Percentiles rank a stretch among this genome's conserved stretches.
These are phyloP conservation scores for Mortierella sp. DNA, from an alignment of 371 early-diverging fungal species.

Conservation along the genomic window DNA sequence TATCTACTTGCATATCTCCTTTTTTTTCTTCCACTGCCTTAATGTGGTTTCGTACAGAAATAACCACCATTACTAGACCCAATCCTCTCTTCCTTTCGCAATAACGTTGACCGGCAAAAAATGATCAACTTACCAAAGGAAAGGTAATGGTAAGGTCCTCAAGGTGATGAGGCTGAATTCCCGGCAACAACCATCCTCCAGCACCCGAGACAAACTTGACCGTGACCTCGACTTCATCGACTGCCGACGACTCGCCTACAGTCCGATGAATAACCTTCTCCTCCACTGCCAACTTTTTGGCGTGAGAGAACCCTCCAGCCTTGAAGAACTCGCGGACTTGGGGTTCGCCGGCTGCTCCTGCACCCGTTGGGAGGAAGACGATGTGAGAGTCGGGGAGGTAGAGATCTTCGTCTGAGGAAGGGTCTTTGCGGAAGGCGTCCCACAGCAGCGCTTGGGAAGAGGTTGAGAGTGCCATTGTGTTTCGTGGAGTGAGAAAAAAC, in stretches of 20 bases:
- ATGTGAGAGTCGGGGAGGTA: constrained; percentile 44
- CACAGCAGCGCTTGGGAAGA: constrained; percentile 29
- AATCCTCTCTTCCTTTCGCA: too few species aligned
- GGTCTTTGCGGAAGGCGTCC: constrained; percentile 47
- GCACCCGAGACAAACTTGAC: constrained; percentile 57
- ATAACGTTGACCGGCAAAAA: not conserved
- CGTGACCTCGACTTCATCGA: constrained; percentile 52
- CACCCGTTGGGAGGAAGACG: constrained; percentile 52
- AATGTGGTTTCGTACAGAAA: not conserved
- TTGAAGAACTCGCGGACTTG: constrained; percentile 42
- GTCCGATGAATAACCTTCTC: constrained; percentile 49
- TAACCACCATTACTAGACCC: not conserved
- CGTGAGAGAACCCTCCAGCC: constrained; percentile 39
- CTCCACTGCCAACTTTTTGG: constrained; percentile 35
- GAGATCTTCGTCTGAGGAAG: constrained; percentile 27
- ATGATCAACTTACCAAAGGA: constrained; percentile 40
- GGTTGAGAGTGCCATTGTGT: not conserved
- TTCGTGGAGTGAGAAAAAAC: not conserved
- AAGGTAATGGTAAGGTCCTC: constrained; percentile 50
- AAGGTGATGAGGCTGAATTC: constrained; percentile 43
- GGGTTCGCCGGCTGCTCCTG: constrained; percentile 38
- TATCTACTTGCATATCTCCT: not conserved
- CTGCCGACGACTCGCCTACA: constrained; percentile 53
- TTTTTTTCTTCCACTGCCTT: not conserved
- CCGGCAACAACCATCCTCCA: constrained; percentile 53